phyloP scores from a whole-genome alignment of 495 filamentous ascomycete species.

The Hyphodiscus hymeniophilus region DNA sequence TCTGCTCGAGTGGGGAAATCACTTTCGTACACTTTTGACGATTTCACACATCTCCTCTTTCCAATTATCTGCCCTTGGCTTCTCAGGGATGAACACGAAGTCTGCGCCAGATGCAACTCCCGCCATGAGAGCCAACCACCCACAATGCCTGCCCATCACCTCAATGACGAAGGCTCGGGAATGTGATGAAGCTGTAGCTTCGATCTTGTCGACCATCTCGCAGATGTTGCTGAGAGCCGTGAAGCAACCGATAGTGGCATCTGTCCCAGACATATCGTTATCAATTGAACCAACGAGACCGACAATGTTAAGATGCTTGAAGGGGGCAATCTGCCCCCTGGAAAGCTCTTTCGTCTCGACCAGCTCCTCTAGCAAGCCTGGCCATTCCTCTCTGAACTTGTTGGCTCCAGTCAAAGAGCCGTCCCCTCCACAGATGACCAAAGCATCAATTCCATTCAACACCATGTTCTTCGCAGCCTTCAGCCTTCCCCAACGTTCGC shows the following conservation, averaged over 20 bases:
- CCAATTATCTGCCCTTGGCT: slow-evolving; percentile 83
- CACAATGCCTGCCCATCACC: slow-evolving; percentile 99
- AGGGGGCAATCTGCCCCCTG: slow-evolving; percentile 58
- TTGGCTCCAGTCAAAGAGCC: slow-evolving; percentile 96
- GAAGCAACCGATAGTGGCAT: slow-evolving; percentile 96
- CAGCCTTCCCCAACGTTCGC: slow-evolving; percentile 73
- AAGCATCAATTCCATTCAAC: slow-evolving; percentile 82
- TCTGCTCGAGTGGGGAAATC: neutral
- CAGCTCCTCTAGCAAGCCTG: slow-evolving; percentile 74
- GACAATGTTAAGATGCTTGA: slow-evolving; percentile 84
- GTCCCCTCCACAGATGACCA: slow-evolving; percentile 96
- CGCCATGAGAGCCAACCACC: slow-evolving; percentile 96
- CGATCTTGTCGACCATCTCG: slow-evolving; percentile 91
- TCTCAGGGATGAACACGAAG: slow-evolving; percentile 95
- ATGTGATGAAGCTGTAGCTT: slow-evolving; percentile 94
- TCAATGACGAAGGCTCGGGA: slow-evolving; percentile 97
- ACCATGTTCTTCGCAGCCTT: slow-evolving; percentile 89
- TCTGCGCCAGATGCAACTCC: slow-evolving; percentile 93
- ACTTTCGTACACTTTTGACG: slow-evolving; percentile 55
- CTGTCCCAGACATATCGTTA: slow-evolving; percentile 95
- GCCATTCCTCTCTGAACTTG: slow-evolving; percentile 88
- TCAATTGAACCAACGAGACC: slow-evolving; percentile 96
- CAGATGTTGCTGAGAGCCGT: slow-evolving; percentile 88
- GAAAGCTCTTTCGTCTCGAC: slow-evolving; percentile 60
- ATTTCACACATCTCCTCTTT: slow-evolving; percentile 78